Conservation (phyloP, 2,329 filamentous ascomycete genomes). For the Massarina eburnea region DNA sequence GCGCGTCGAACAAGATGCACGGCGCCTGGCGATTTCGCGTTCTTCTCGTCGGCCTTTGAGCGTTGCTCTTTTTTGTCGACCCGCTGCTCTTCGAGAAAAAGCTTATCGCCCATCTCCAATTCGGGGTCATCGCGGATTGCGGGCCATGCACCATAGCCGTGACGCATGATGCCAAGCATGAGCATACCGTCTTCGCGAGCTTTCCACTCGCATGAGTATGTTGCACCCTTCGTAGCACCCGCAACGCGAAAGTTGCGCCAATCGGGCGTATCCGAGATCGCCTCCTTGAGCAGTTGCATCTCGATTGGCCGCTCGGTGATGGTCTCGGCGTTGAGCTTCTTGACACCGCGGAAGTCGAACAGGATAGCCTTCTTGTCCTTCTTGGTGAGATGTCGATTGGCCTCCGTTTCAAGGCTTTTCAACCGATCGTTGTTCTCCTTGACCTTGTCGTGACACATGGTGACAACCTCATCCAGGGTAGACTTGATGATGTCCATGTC, state of each 20-base stretch:
- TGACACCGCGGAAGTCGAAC: constrained; percentile 90
- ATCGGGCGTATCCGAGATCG: constrained; percentile 66
- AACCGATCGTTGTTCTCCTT: constrained; percentile 70
- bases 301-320: constrained; percentile 89
- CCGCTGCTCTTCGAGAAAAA: constrained; percentile 96
- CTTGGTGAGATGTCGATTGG: constrained; percentile 83
- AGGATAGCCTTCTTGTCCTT: constrained; percentile 97
- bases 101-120: constrained; percentile 82
- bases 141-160: constrained; percentile 94
- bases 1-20: constrained; percentile 94
- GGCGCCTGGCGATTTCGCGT: constrained; percentile 89
- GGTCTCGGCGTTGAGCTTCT: constrained; percentile 94
- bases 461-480: constrained; percentile 76
- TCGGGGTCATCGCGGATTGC: constrained; percentile 91
- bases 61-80: constrained; percentile 97
- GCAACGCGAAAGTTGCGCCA: constrained; percentile 80
- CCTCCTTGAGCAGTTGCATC: constrained; percentile 78
- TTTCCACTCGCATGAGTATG: constrained; percentile 91
- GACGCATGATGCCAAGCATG: constrained; percentile 85
- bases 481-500: constrained; percentile 77
- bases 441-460: constrained; percentile 68
- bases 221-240: constrained; percentile 88
- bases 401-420: constrained; percentile 65
- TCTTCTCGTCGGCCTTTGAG: constrained; percentile 68
- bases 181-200: constrained; percentile 96